Percentiles rank a stretch among this genome's conserved stretches.
These are phyloP conservation scores for Zychaea mexicana DNA, from an alignment of 371 early-diverging fungal species.

Conservation along the genomic window DNA sequence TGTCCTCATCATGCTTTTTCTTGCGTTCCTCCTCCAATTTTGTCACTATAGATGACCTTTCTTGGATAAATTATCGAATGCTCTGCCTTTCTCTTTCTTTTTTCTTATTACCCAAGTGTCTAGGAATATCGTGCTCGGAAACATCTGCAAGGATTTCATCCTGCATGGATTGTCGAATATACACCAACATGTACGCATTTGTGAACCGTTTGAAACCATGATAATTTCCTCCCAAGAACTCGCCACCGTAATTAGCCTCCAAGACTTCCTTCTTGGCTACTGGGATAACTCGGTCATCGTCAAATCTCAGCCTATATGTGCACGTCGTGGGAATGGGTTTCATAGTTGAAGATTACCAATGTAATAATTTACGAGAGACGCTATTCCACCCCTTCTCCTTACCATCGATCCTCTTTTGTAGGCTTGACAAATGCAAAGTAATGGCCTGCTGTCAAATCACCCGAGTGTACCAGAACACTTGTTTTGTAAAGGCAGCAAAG, in stretches of 20 bases:
- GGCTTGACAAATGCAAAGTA: slow-evolving; percentile 94
- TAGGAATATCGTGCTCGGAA: slow-evolving; percentile 68
- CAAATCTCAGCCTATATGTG: slow-evolving; percentile 76
- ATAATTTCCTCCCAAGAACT: slow-evolving; percentile 24
- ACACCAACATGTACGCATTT: slow-evolving; percentile 97
- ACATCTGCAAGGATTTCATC: slow-evolving; percentile 72
- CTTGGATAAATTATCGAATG: too few species aligned
- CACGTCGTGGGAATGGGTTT: too few species aligned
- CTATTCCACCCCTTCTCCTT: neutral
- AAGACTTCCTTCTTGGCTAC: slow-evolving; percentile 85
- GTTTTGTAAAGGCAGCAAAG: neutral
- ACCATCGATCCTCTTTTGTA: slow-evolving; percentile 79
- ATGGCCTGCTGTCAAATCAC: slow-evolving; percentile 95
- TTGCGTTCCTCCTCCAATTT: slow-evolving; percentile 56
- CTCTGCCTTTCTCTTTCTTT: too few species aligned
- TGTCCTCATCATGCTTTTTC: slow-evolving; percentile 46
- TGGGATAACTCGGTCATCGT: slow-evolving; percentile 95
- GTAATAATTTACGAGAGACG: too few species aligned
- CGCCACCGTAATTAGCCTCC: slow-evolving; percentile 95
- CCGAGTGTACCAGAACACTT: slow-evolving; percentile 96
- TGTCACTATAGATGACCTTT: slow-evolving; percentile 32
- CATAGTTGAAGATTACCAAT: too few species aligned
- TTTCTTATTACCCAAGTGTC: slow-evolving; percentile 56
- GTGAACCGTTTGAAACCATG: slow-evolving; percentile 82
- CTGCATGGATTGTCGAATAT: slow-evolving; percentile 77